Evolutionary conservation across 306 rosid genomes (phyloP).

Genomic region (Elaeagnus macrophylla): DNA sequence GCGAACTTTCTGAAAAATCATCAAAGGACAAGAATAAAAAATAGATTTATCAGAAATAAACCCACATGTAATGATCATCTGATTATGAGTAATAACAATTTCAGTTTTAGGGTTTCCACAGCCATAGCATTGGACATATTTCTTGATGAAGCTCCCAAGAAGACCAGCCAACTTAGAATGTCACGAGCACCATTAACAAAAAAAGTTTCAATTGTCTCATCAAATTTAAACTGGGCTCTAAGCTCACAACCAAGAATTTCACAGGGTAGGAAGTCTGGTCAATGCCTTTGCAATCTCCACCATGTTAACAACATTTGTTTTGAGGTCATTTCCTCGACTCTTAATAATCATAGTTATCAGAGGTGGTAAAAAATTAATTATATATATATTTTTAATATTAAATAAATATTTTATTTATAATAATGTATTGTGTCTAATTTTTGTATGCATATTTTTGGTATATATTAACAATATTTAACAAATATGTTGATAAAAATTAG

Average conservation of each 20-base stretch:
- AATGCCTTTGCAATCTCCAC: constrained; percentile 82
- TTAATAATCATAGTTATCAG: too few relatives aligned
- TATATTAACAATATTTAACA: too few relatives aligned
- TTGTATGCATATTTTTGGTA: too few relatives aligned
- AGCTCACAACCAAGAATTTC: constrained; percentile 77
- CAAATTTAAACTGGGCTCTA: constrained; percentile 79
- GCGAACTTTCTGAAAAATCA: too few relatives aligned
- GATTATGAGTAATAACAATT: constrained; percentile 53
- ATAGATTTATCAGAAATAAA: constrained; percentile 62
- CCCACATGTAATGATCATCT: constrained; percentile 75
- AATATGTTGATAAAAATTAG: too few relatives aligned
- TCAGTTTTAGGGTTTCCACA: constrained; percentile 86
- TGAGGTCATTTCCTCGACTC: constrained; percentile 85
- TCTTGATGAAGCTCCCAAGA: constrained; percentile 77
- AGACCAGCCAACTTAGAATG: constrained; percentile 72
- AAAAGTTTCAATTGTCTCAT: constrained; percentile 65
- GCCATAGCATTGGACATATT: constrained; percentile 71
- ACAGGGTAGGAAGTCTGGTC: constrained; percentile 73
- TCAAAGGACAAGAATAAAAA: too few relatives aligned
- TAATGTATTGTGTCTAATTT: too few relatives aligned
- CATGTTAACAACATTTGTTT: constrained; percentile 69
- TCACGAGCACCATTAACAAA: constrained; percentile 75
- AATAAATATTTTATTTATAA: too few relatives aligned
- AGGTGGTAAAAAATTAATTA: too few relatives aligned
- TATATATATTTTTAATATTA: too few relatives aligned